Conservation (phyloP, 495 filamentous ascomycete species). For the Hypoxylon subgilvum region DNA sequence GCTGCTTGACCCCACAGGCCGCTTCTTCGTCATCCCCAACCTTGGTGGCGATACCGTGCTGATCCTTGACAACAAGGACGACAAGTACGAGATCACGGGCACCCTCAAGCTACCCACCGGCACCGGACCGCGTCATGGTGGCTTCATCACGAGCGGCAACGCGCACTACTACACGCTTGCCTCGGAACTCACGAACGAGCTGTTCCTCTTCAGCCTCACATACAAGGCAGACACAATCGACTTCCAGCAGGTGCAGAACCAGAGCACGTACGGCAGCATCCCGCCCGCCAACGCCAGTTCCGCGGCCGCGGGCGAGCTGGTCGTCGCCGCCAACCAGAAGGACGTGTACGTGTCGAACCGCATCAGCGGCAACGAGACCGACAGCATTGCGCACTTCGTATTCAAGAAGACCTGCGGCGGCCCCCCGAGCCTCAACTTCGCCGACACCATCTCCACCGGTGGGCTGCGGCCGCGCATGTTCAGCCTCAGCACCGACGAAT, state of each 20-base stretch:
- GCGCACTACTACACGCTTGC: conserved; percentile 40
- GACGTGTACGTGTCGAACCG: conserved; percentile 49
- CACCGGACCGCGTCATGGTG: conserved; percentile 44
- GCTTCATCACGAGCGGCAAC: conserved; percentile 37
- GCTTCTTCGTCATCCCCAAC: conserved; percentile 44
- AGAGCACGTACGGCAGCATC: conserved; percentile 39
- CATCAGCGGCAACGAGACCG: conserved; percentile 37
- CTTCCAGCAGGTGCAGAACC: conserved; percentile 29
- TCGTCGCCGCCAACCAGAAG: conserved; percentile 34
- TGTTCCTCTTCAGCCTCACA: conserved; percentile 38
- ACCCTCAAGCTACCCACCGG: conserved; percentile 24
- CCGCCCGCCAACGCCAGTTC: conserved; percentile 30
- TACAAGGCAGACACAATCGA: conserved; percentile 31
- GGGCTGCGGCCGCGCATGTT: conserved; percentile 45
- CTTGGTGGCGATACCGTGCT: conserved; percentile 42
- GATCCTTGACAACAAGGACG: conserved; percentile 38
- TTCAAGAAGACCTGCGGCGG: conserved; percentile 15
- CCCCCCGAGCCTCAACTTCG: conserved; percentile 30
- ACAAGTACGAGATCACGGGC: conserved; percentile 35
- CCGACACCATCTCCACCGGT: conserved; percentile 26
- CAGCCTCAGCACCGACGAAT: conserved; percentile 31
- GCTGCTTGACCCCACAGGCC: conserved; percentile 42
- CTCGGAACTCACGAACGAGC: conserved; percentile 40
- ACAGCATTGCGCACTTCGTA: conserved; percentile 45
- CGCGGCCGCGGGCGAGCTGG: conserved; percentile 41